Conservation (phyloP, 164 flowering plant species). For the Chimonanthus praecox region DNA sequence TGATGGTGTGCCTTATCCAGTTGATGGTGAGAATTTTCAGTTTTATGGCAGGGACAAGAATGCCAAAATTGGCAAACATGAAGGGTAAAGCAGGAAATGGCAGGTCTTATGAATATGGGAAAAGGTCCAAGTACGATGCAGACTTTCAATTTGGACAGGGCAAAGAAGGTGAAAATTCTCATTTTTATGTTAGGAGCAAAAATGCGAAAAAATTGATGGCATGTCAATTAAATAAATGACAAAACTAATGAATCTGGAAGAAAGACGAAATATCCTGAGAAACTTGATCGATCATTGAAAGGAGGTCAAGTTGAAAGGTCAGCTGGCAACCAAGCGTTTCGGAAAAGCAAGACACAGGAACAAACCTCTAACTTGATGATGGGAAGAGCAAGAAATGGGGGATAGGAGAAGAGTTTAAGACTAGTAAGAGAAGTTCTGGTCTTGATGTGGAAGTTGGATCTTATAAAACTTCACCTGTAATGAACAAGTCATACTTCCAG, state of each 20-base stretch:
- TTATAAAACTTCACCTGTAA: slow-evolving; percentile 27
- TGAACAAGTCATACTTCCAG: slow-evolving; percentile 27
- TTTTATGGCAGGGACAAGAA: slow-evolving; percentile 10
- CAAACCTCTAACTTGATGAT: slow-evolving; percentile 36
- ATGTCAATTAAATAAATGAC: slow-evolving; percentile 4
- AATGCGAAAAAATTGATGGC: too few relatives aligned
- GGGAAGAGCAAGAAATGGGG: slow-evolving; percentile 54
- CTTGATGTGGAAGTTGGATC: slow-evolving; percentile 27
- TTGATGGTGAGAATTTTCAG: background rate
- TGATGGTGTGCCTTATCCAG: background rate
- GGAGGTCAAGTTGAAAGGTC: slow-evolving; percentile 34
- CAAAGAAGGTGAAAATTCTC: too few relatives aligned
- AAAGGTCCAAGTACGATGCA: slow-evolving; percentile 24
- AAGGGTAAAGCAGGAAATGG: slow-evolving; percentile 31
- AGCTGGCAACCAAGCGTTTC: slow-evolving; percentile 32
- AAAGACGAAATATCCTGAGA: slow-evolving; percentile 36
- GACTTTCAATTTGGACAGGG: too few relatives aligned
- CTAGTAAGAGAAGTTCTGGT: background rate
- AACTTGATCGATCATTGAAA: slow-evolving; percentile 30
- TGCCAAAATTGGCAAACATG: slow-evolving; percentile 35
- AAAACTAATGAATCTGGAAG: slow-evolving; percentile 23
- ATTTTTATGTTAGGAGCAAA: too few relatives aligned
- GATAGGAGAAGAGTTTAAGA: slow-evolving; percentile 30
- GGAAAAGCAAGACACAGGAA: slow-evolving; percentile 25
- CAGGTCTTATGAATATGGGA: slow-evolving; percentile 23